Evolutionary conservation across 2,329 filamentous ascomycete species (phyloP), one percentile per base, ranked within the genome.

Genomic region (Trichophyton mentagrophytes): DNA sequence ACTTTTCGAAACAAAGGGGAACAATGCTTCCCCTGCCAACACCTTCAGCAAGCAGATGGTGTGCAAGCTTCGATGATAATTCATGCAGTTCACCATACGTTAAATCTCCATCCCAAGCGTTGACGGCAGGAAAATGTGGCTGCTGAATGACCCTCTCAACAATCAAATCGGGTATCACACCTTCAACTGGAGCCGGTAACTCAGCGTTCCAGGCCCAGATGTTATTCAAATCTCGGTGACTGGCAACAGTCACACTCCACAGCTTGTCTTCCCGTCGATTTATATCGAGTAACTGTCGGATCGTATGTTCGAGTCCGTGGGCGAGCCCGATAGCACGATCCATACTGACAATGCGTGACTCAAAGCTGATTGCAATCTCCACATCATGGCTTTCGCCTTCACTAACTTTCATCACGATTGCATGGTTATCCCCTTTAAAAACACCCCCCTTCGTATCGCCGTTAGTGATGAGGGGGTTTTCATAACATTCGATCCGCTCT

Each of bases 51-150:
- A 66, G 65, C 8, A 75, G 65, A 46, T 69, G 67, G 49, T 67
- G 64, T 8, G 71, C 68, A 44, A 67, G 64, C 61, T 30, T 67
- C 60, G 58, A 71, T 61, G 64, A 72, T 64, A 75, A 68, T 6
- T 64, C 66, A 13, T 72, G 66, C 11, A 66, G 44, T 25, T 62
- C 46, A 36, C 40, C 61, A 61, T 62, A 66, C 27, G 59, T 65
- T 11, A 65, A 57, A 20, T 61, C 51, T 7, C 61, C 63, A 46
- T 69, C 67, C 64, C 64, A 68, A 11, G 66, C 63, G 36, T 56
- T 49, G 13, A 69, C 60, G 1, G 68, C 68, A 4, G 60, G 49
- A 33, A 57, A 60, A 27, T 64, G 55, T 11, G 63, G 57, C 27
- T 57, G n/a, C 38, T 42, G 22, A 22, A 36, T 36, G 15, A 59